These are phyloP conservation scores for Hordeum marinum DNA, from an alignment of 176 grass and related monocot genomes.

Conservation along the genomic window DNA sequence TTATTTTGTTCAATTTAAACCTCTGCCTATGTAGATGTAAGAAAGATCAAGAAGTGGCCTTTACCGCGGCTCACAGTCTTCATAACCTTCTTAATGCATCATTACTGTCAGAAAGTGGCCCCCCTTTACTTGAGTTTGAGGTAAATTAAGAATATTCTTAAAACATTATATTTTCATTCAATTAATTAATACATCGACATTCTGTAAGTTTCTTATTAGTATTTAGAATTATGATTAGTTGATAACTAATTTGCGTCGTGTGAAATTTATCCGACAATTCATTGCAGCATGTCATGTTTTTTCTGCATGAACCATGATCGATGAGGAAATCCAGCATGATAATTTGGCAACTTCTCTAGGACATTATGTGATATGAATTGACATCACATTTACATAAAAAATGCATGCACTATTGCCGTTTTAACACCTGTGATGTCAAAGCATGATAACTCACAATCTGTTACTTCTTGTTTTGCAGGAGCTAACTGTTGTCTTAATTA, in stretches of 20 bases:
- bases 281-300: neutral
- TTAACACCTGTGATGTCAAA: constrained; percentile 17
- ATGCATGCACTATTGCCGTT: neutral
- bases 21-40: constrained; percentile 62
- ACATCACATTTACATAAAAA: neutral
- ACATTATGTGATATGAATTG: neutral
- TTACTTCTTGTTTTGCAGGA: constrained; percentile 60
- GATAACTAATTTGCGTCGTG: neutral
- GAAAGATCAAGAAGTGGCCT: constrained; percentile 92
- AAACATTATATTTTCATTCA: constrained; percentile 18
- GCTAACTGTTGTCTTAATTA: constrained; percentile 59
- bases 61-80: constrained; percentile 79
- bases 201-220: neutral
- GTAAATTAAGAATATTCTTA: constrained; percentile 41
- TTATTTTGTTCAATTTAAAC: constrained; percentile 22
- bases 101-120: constrained; percentile 76
- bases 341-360: neutral
- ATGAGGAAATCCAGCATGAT: neutral
- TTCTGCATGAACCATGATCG: neutral
- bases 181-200: neutral
- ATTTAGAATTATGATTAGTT: neutral
- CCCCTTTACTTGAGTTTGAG: constrained; percentile 99
- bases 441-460: neutral
- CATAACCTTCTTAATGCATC: constrained; percentile 84
- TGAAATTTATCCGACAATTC: neutral